Base-by-base conservation (phyloP, 768 basidiomycete genomes). In the Tricholoma terreum region DNA sequence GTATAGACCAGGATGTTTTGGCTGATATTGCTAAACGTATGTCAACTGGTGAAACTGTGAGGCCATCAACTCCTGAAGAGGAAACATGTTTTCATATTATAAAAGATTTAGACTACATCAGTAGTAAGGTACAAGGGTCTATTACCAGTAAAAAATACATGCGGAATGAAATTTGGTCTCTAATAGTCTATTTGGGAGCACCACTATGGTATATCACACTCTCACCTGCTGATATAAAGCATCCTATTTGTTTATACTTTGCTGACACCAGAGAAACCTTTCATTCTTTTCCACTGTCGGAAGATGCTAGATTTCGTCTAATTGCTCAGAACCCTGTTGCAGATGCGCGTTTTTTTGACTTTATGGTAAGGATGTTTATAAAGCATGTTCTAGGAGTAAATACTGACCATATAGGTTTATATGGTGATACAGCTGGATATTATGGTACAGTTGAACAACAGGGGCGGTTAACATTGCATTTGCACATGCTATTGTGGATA, bases 371-470 rank as follows among this genome's bases (percentile, higher is more conserved):
- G 42, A 24, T 27, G 11, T 54, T 54, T 19, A 54, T 54, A 19
- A 31, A 54, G 22, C 52, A 54, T 54, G 55, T 64, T 0, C 57
- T 73, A 3, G 66, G 71, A 3, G 51, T 61, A n/a, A n/a, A n/a
- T n/a, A n/a, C n/a, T 35, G 56, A 50, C 14, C 30, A 6, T 50
- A 64, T 12, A 6, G 72, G 68, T 0, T 24, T 73, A 17, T 76
- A 63, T 65, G 72, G 75, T 6, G 48, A 67, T 0, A 63, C 67
- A 5, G 42, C 57, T 1, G 67, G 58, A 3, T 72, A 72, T 21
- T 75, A 73, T 60, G 71, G 70, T 12, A 67, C 64, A 0, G 69
- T 74, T 51, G 75, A 77, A 55, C 69, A 73, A 54, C 75, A 77
- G 60, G 71, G 70, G 6, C 54, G 66, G 0, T 50, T 69, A 0